Percentiles rank a stretch among this genome's conserved stretches.
These are phyloP conservation scores for Phaeoacremonium minimum DNA, from an alignment of 2,329 filamentous ascomycete genomes.

Conservation along the genomic window DNA sequence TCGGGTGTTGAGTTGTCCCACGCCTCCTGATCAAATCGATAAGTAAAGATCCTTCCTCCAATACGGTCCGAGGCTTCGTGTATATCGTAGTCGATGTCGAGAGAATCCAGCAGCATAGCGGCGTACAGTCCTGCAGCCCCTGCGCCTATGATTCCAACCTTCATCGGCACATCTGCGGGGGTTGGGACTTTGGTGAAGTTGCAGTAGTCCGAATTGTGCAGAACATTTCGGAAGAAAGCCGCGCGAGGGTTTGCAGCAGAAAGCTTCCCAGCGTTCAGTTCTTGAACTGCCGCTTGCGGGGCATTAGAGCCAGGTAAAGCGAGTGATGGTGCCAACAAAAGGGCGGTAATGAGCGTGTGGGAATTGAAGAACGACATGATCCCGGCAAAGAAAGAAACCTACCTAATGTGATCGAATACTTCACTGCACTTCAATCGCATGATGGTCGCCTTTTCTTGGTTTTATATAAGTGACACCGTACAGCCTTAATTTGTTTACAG, in stretches of 20 bases:
- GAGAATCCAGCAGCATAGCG: slow-evolving; percentile 24
- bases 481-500: not conserved
- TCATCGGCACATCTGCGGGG: slow-evolving; percentile 10
- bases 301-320: slow-evolving; percentile 6
- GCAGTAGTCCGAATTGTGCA: slow-evolving; percentile 9
- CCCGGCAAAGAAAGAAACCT: slow-evolving; percentile 4
- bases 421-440: not conserved
- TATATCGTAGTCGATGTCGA: slow-evolving; percentile 29
- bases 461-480: not conserved
- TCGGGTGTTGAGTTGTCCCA: slow-evolving; percentile 13
- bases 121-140: slow-evolving; percentile 29
- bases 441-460: not conserved
- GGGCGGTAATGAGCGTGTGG: slow-evolving; percentile 7
- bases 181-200: slow-evolving; percentile 9
- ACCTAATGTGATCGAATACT: not conserved
- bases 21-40: slow-evolving; percentile 20
- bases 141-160: slow-evolving; percentile 30
- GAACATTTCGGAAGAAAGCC: slow-evolving; percentile 11
- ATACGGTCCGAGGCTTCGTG: slow-evolving; percentile 26
- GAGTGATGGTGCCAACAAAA: slow-evolving; percentile 9
- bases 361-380: slow-evolving; percentile 7
- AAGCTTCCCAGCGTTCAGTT: slow-evolving; percentile 7
- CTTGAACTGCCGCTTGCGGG: not conserved
- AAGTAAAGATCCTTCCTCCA: slow-evolving; percentile 30
- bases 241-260: slow-evolving; percentile 12